Evolutionary conservation across 441 rosid species (phyloP).

Genomic region (Syzygium malaccense): DNA sequence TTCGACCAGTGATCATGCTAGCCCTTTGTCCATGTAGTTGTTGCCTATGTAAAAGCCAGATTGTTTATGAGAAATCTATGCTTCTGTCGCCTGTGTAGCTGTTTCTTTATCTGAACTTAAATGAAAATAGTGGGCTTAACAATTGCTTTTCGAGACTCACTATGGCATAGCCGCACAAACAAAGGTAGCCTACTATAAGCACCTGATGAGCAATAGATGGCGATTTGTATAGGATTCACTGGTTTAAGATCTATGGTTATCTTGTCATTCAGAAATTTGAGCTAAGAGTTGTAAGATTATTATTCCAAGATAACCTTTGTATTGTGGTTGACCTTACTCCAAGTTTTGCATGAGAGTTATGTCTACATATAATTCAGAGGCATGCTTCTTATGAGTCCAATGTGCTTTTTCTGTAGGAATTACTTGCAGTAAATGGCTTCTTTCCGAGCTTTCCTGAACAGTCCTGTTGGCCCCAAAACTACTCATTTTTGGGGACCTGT

Average conservation of each 20-base stretch:
- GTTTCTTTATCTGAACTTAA: background rate
- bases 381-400: background rate
- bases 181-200: background rate
- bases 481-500: slow-evolving; percentile 20
- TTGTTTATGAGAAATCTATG: background rate
- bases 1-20: background rate
- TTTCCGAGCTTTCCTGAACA: slow-evolving; percentile 39
- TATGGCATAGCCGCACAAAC: background rate
- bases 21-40: background rate
- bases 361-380: background rate
- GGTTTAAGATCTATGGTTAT: background rate
- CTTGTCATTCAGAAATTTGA: background rate
- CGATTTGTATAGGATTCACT: background rate
- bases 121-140: background rate
- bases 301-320: background rate
- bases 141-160: background rate
- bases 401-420: background rate
- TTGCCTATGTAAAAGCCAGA: background rate
- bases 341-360: background rate
- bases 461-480: slow-evolving; percentile 17
- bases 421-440: slow-evolving; percentile 28
- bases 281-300: background rate
- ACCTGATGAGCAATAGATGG: background rate
- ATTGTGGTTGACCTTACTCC: background rate
- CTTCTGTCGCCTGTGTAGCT: background rate